Conservation (phyloP, 345 rosid species). For the Melaleuca quinquenervia region DNA sequence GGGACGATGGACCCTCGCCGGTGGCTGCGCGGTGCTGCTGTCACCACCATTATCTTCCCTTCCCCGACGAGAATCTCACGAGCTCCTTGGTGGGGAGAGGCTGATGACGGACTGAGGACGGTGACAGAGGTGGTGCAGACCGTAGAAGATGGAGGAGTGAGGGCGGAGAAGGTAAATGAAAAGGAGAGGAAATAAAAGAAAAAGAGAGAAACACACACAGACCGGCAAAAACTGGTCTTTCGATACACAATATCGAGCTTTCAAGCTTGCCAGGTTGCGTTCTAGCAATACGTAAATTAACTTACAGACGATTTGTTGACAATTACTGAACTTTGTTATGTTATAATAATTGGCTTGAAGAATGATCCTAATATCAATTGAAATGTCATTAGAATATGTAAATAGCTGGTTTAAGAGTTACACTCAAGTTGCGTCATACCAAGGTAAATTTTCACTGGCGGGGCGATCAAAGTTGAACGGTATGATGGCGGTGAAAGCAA, state of each 20-base stretch:
- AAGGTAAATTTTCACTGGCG: no score
- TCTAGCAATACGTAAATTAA: no score
- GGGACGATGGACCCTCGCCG: not conserved
- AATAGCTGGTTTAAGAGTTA: not conserved
- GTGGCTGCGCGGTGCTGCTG: not conserved
- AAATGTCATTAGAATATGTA: not conserved
- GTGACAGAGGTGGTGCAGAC: not conserved
- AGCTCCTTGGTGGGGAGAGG: not conserved
- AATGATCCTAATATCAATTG: no score
- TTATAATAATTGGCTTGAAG: no score
- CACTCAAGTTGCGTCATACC: not conserved
- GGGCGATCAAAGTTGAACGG: not conserved
- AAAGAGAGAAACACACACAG: no score
- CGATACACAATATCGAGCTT: no score
- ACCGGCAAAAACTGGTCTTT: no score
- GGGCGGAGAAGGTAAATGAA: not conserved
- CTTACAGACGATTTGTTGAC: no score
- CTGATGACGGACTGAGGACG: not conserved
- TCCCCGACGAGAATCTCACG: not conserved
- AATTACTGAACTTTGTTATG: no score
- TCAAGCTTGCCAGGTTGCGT: no score
- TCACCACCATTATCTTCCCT: not conserved
- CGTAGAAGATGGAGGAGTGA: not conserved
- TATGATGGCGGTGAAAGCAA: not conserved
- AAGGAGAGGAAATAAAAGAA: not conserved